Conservation (phyloP, 2,329 filamentous ascomycete genomes). For the Xylariaceae sp. region DNA sequence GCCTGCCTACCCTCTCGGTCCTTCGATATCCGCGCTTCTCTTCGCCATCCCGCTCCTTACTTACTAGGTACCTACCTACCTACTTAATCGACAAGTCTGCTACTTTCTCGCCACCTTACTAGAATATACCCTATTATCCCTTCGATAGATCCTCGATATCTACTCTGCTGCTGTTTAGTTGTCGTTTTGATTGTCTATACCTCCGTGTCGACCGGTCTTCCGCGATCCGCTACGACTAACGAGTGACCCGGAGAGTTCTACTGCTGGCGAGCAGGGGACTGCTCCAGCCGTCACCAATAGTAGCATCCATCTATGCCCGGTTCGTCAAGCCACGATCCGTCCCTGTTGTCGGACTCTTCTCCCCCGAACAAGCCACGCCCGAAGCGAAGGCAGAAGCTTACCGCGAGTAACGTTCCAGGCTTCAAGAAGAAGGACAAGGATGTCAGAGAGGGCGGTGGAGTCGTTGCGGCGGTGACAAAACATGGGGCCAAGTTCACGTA, state of each 20-base stretch:
- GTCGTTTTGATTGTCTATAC: background rate
- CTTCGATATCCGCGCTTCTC: slow-evolving; percentile 13
- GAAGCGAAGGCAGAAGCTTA: slow-evolving; percentile 31
- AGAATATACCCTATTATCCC: background rate
- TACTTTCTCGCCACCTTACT: background rate
- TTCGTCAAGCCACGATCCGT: slow-evolving; percentile 32
- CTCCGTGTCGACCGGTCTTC: slow-evolving; percentile 3
- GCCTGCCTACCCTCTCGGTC: slow-evolving; percentile 11
- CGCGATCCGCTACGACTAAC: slow-evolving; percentile 2
- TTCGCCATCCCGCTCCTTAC: slow-evolving; percentile 12
- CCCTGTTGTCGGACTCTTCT: slow-evolving; percentile 27
- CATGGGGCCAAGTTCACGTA: slow-evolving; percentile 33
- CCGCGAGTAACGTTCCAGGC: slow-evolving; percentile 28
- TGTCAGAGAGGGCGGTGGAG: slow-evolving; percentile 33
- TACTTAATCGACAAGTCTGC: background rate
- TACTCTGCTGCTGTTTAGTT: background rate
- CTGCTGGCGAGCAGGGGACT: slow-evolving; percentile 34
- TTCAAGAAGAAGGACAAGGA: slow-evolving; percentile 35
- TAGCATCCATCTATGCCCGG: slow-evolving; percentile 33
- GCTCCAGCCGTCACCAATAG: slow-evolving; percentile 24
- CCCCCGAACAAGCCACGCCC: slow-evolving; percentile 25
- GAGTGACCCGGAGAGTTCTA: slow-evolving; percentile 30
- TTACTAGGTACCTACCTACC: background rate
- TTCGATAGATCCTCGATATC: background rate
- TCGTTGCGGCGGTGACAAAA: slow-evolving; percentile 34